Evolutionary conservation across 179 eudicot species (phyloP), one percentile per base, ranked within the genome.

Genomic region (Corrigiola litoralis): DNA sequence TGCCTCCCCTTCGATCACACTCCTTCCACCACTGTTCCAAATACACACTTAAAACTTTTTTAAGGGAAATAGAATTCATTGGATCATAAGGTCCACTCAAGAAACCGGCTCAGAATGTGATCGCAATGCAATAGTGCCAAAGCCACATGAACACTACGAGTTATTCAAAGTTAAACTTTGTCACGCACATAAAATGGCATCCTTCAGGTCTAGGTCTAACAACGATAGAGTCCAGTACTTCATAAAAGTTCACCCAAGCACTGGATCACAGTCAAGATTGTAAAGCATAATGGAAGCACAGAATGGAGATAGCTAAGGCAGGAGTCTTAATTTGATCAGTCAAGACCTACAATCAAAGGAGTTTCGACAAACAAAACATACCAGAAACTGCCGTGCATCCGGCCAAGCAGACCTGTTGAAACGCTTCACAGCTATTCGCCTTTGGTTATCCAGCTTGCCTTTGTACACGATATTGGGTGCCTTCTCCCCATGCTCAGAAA

Each of bases 401-500:
- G 95, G 97, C 97, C 97, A 90, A 57, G 97, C 97, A 75, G 87
- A 80, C 79, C 97, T 79, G 58, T 85, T 88, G 64, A 90, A 90
- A 47, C 97, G 92, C 64, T 90, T 90, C 44, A 90, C 87, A 67
- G 97, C 97, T 63, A 90, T 75, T 38, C 81, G 84, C 70, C 73
- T 82, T 76, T 90, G 97, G 72, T 88, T 90, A 37, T 88, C 92
- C 67, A 90, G 49, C 83, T 86, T 90, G 60, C 95, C 97, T 74
- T 81, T 90, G 66, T 82, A 90, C 42, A 90, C 97, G 56, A 90
- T 82, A 68, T 90, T 90, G 32, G 97, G 97, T 36, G 97, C 97
- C 77, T 90, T 90, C 73, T 88, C 97, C 31, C 97, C 97, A 58
- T 90, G 97, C 75, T 90, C 97, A n/a, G 97, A 90, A 71, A 90